A percentile compares a stretch with the other conserved stretches of the same genome.
phyloP scores from a whole-genome alignment of 352 stramenopile genomes.

The Elongisporangium undulatum region DNA sequence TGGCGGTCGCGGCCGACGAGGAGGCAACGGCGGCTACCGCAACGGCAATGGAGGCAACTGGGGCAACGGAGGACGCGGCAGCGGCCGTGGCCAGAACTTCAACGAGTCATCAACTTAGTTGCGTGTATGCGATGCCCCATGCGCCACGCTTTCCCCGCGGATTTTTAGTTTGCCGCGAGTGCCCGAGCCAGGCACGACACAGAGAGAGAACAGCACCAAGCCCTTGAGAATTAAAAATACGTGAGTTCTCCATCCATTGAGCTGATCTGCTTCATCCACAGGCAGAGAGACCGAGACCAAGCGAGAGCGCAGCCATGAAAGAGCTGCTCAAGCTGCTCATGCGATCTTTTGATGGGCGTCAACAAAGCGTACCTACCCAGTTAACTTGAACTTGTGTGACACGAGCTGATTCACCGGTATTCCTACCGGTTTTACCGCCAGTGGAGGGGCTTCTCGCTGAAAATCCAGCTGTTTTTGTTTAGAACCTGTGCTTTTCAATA shows the following conservation, averaged over 20 bases:
- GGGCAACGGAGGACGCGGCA: constrained; percentile 5
- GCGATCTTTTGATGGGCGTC: not conserved
- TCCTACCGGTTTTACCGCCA: not conserved
- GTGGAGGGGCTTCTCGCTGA: not conserved
- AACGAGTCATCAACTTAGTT: not conserved
- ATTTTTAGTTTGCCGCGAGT: not conserved
- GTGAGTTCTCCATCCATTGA: not conserved
- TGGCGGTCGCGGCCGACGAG: constrained; percentile 18
- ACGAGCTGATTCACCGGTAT: not conserved
- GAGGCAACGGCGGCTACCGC: constrained; percentile 25
- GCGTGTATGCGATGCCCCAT: not conserved
- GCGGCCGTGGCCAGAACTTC: constrained; percentile 9
- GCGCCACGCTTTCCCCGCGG: not conserved
- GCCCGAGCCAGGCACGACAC: not conserved
- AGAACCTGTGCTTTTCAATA: not conserved
- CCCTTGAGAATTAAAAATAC: not conserved
- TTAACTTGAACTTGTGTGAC: too few species aligned
- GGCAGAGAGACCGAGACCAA: too few species aligned
- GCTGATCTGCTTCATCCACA: not conserved
- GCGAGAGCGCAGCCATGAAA: too few species aligned
- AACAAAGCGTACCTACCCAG: not conserved
- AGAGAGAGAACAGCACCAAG: not conserved
- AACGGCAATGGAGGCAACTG: constrained; percentile 19
- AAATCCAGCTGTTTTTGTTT: not conserved
- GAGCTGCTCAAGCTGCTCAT: too few species aligned